Conservation (phyloP, 495 filamentous ascomycete genomes). For the Penicillium nucicola region DNA sequence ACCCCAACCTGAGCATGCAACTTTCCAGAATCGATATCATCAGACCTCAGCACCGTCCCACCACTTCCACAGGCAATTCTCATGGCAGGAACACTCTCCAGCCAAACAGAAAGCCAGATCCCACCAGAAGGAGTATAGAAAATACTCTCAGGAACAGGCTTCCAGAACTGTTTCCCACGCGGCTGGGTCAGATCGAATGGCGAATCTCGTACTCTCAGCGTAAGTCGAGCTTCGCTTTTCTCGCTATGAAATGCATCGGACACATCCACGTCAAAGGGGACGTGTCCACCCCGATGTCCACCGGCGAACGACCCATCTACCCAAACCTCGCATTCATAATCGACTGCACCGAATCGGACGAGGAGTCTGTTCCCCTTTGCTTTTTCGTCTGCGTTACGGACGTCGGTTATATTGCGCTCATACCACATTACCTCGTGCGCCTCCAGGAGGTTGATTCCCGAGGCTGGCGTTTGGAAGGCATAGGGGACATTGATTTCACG, state of each 20-base stretch:
- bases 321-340: conserved; percentile 38
- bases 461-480: conserved; percentile 55
- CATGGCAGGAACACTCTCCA: conserved; percentile 33
- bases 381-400: conserved; percentile 31
- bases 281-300: conserved; percentile 33
- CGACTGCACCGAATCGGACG: conserved; percentile 36
- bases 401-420: conserved; percentile 46
- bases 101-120: conserved; percentile 37
- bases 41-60: conserved; percentile 29
- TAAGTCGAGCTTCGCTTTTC: conserved; percentile 13
- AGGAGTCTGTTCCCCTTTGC: conserved; percentile 16
- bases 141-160: conserved; percentile 35
- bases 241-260: conserved; percentile 17
- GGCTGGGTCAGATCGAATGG: conserved; percentile 35
- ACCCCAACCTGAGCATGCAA: conserved; percentile 27
- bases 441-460: conserved; percentile 49
- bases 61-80: conserved; percentile 26
- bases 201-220: conserved; percentile 30
- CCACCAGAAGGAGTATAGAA: conserved; percentile 40
- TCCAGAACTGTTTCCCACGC: conserved; percentile 41
- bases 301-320: conserved; percentile 23
- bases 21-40: conserved; percentile 29
- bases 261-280: conserved; percentile 37
- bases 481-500: conserved; percentile 53
- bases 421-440: conserved; percentile 63